Evolutionary conservation across 148 eudicot species (phyloP).

Genomic region (Fallopia convolvulus): DNA sequence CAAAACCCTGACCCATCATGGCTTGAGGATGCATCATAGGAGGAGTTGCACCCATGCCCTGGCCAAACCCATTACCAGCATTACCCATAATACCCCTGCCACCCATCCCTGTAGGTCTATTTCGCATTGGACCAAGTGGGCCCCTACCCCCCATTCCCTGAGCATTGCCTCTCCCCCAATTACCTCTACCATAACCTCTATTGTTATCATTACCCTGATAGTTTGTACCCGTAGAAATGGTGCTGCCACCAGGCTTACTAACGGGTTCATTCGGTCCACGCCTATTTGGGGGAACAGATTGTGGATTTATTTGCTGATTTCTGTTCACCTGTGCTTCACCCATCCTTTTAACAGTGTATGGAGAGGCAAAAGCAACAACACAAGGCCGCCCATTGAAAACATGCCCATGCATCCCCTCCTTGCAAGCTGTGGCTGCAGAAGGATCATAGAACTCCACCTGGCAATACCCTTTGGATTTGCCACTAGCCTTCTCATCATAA

Average conservation of each 20-base stretch:
- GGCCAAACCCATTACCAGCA: slow-evolving; percentile 69
- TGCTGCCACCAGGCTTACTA: slow-evolving; percentile 34
- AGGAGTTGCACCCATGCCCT: slow-evolving; percentile 54
- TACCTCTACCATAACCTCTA: slow-evolving; percentile 53
- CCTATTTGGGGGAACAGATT: slow-evolving; percentile 29
- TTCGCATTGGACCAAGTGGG: slow-evolving; percentile 49
- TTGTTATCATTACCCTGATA: slow-evolving; percentile 40
- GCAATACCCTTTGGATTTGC: slow-evolving; percentile 81
- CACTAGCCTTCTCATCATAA: slow-evolving; percentile 82
- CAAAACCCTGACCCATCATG: slow-evolving; percentile 90
- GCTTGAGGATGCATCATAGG: slow-evolving; percentile 70
- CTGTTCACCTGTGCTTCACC: slow-evolving; percentile 62
- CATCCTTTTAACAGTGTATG: slow-evolving; percentile 59
- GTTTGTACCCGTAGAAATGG: slow-evolving; percentile 39
- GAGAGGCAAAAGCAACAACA: slow-evolving; percentile 80
- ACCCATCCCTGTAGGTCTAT: slow-evolving; percentile 53
- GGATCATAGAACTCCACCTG: slow-evolving; percentile 83
- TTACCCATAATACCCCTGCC: slow-evolving; percentile 67
- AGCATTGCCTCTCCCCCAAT: slow-evolving; percentile 75
- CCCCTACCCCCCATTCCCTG: slow-evolving; percentile 66
- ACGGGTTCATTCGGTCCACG: slow-evolving; percentile 39
- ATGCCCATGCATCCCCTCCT: slow-evolving; percentile 83
- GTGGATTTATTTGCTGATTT: slow-evolving; percentile 37
- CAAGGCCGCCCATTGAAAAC: slow-evolving; percentile 76
- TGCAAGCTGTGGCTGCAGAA: slow-evolving; percentile 58